Evolutionary conservation across 352 stramenopile genomes (phyloP), one percentile per base, ranked within the genome.

Genomic region (Phytophthora constricta): DNA sequence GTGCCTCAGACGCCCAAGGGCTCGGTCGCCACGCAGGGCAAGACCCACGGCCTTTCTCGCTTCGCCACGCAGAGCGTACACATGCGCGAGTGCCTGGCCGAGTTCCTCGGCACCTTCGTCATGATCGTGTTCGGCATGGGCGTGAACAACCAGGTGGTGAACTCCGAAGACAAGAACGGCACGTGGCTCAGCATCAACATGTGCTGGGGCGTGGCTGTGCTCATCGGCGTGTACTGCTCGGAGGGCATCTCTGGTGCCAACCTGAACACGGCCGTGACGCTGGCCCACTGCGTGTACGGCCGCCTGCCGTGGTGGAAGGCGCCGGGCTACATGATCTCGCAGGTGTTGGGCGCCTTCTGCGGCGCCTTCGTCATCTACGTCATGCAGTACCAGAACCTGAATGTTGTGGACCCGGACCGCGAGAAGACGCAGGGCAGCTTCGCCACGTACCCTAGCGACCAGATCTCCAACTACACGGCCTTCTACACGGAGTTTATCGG

Each of bases 261-360:
- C 67, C 47, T 89, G 20, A 89, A 89, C 64, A 76, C 75, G n/a
- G 67, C 80, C 17, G 73, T 89, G 31, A 82, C 75, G 0, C 31
- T 85, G 16, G 65, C 75, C 4, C 68, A 80, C 34, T 76, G 70
- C 16, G 57, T 79, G 7, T 84, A 74, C 65, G 47, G 65, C 23
- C 57, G 65, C 3, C 45, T 89, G 14, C 58, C 72, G 61, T 83
- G 41, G 41, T 47, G 41, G 41, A 47, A 47, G 41, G 60, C 79
- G 8, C 70, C 68, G 2, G 65, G 62, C 9, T 86, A 81, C 49
- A 56, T 77, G 13, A 11, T 77, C 13, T 60, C 71, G 16, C 74
- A 86, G 34, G 41, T 73, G 2, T n/a, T 80, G 5, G 74, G 47
- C 5, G 68, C 61, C 8, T 80, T 85, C 42, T 39, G 47, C n/a